phyloP scores from a whole-genome alignment of 768 basidiomycete species.

The Agaricus blazei region DNA sequence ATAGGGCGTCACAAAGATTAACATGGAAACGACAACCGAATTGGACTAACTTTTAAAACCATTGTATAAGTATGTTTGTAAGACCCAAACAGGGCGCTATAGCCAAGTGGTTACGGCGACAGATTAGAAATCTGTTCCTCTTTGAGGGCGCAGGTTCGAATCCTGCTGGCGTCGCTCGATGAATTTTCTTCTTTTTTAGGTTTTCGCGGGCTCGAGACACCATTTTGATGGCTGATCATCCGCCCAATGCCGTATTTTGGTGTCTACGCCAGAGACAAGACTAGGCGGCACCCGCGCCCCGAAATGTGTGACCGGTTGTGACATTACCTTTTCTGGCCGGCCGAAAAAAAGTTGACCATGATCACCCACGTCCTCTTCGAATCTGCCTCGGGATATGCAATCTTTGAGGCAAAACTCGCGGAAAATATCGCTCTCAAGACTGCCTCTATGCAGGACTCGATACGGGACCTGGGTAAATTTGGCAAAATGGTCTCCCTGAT shows the following conservation, averaged over 20 bases:
- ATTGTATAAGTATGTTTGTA: too few species aligned
- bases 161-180: constrained; percentile 15
- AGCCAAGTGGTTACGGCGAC: constrained; percentile 80
- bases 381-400: constrained; percentile 88
- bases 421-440: constrained; percentile 86
- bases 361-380: constrained; percentile 90
- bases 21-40: too few species aligned
- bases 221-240: too few species aligned
- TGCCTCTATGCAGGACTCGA: constrained; percentile 75
- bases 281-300: too few species aligned
- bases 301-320: neutral
- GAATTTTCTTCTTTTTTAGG: neutral
- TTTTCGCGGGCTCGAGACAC: neutral
- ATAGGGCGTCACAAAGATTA: neutral
- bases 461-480: constrained; percentile 84
- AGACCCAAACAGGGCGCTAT: constrained; percentile 43
- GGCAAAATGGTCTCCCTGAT: constrained; percentile 86
- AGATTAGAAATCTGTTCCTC: constrained; percentile 72
- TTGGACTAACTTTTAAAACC: too few species aligned
- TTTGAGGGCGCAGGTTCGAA: constrained; percentile 58
- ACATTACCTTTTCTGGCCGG: too few species aligned
- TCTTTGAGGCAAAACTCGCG: constrained; percentile 81
- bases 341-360: constrained; percentile 31
- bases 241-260: too few species aligned
- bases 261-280: too few species aligned